Base-by-base conservation (phyloP, 2,329 filamentous ascomycete species). In the Lachnellula subtilissima region DNA sequence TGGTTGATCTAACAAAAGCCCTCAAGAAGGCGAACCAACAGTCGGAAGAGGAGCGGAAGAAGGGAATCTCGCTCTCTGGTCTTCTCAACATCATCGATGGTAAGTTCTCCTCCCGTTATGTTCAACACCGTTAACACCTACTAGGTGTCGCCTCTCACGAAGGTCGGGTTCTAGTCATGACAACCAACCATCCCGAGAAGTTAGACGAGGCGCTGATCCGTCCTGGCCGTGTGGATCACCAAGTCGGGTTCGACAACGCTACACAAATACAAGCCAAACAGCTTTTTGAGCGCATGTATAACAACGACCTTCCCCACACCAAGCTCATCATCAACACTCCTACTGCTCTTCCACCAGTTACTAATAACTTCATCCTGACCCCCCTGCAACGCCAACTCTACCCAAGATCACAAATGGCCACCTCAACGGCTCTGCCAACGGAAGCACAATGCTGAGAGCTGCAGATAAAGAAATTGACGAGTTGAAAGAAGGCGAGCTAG, bases 121-220 rank as follows among this genome's bases (percentile, higher is more conserved):
- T 17, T 23, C 14, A 43, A 54, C 60, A n/a, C 60, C n/a, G 48
- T 11, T 4, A 15, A 32, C 37, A 8, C n/a, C 14, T 43, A 14
- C 46, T 52, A 67, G 65, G 90, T 53, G 88, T 91, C 1, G 87
- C 87, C 1, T 88, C 85, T 3, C 87, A 89, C 64, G 89, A 93
- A 72, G 89, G 88, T 25, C 82, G 88, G 47, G 82, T 93, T 12
- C 79, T 93, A 17, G 85, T 93, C 73, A 91, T 92, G 86, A 92
- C 89, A 0, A 91, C 87, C 35, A 94, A 93, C 71, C 81, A 84
- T 57, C 86, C 86, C 2, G 85, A 92, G 64, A 78, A 81, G 14
- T 80, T 93, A 0, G 88, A 92, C 66, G 79, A 85, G 47, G 88
- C 88, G 0, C 78, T 94, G 5, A 85, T 91, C 50, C 78, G 88